Percentiles rank a stretch among this genome's conserved stretches.
Evolutionary conservation across 306 rosid species (phyloP).

Genomic region (Quercus mongolica): DNA sequence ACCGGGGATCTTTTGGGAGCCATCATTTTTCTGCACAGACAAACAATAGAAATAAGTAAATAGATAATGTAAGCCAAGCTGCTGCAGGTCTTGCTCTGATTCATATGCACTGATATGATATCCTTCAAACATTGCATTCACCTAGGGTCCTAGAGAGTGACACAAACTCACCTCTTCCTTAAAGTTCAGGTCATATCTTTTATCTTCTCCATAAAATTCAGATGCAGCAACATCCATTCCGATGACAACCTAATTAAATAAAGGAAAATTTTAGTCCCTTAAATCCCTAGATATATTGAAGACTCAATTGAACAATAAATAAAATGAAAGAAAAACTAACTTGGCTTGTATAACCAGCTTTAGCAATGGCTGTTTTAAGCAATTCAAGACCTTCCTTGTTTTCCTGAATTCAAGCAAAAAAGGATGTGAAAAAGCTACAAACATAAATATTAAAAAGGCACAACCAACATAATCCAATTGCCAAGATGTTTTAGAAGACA

Average conservation of each 20-base stretch:
- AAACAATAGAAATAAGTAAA: constrained; percentile 1
- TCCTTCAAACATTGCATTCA: no score
- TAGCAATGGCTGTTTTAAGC: constrained; percentile 88
- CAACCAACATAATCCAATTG: constrained; percentile 2
- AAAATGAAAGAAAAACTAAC: constrained; percentile 35
- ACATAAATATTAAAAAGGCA: neutral
- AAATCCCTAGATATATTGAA: constrained; percentile 8
- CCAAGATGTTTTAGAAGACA: neutral
- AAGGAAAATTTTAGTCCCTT: constrained; percentile 6
- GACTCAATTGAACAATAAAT: neutral
- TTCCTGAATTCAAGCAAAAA: constrained; percentile 48
- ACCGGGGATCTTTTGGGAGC: constrained; percentile 79
- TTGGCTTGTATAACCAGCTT: constrained; percentile 95
- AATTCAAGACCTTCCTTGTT: constrained; percentile 98
- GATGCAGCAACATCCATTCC: constrained; percentile 99
- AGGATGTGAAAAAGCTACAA: constrained; percentile 6
- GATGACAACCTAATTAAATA: constrained; percentile 69
- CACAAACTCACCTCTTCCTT: constrained; percentile 75
- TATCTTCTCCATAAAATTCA: constrained; percentile 77
- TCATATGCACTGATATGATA: no score
- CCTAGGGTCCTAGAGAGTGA: neutral
- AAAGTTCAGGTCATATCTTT: constrained; percentile 87
- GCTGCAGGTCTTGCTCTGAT: no score
- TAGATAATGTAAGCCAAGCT: neutral
- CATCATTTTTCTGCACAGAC: constrained; percentile 70